Evolutionary conservation across 1,284 basidiomycete genomes (phyloP).

Genomic region (Neolentinus lepideus): DNA sequence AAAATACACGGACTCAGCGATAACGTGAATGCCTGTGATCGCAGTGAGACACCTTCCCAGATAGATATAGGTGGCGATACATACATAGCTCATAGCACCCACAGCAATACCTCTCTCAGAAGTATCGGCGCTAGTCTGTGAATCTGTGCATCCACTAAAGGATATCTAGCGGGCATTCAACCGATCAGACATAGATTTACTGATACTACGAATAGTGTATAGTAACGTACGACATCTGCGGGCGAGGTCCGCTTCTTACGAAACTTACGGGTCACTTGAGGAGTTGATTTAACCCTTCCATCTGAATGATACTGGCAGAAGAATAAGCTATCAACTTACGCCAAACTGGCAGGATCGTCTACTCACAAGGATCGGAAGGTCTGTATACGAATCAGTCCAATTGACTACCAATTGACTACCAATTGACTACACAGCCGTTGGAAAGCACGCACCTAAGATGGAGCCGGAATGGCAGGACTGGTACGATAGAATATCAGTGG

Average conservation of each 20-base stretch:
- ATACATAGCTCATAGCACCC: slow-evolving; percentile 80
- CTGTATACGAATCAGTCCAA: neutral
- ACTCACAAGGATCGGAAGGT: slow-evolving; percentile 28
- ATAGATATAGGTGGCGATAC: slow-evolving; percentile 16
- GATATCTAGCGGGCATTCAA: slow-evolving; percentile 46
- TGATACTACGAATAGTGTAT: neutral
- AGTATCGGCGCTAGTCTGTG: slow-evolving; percentile 90
- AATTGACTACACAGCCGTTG: neutral
- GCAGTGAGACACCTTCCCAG: neutral
- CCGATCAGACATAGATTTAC: neutral
- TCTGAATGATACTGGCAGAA: slow-evolving; percentile 48
- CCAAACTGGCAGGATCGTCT: slow-evolving; percentile 51
- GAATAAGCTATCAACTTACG: neutral
- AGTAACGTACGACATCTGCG: slow-evolving; percentile 41
- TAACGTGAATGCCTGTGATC: slow-evolving; percentile 58
- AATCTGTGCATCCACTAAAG: slow-evolving; percentile 90
- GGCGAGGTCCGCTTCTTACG: slow-evolving; percentile 26
- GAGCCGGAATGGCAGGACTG: slow-evolving; percentile 63
- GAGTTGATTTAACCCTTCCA: slow-evolving; percentile 44
- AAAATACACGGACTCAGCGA: slow-evolving; percentile 37
- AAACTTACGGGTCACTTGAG: slow-evolving; percentile 30
- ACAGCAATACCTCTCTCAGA: slow-evolving; percentile 76
- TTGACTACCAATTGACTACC: no score
- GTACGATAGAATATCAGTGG: neutral
- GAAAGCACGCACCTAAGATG: slow-evolving; percentile 46